Conservation (phyloP, 2,329 filamentous ascomycete species). For the Diplodia mutila region DNA sequence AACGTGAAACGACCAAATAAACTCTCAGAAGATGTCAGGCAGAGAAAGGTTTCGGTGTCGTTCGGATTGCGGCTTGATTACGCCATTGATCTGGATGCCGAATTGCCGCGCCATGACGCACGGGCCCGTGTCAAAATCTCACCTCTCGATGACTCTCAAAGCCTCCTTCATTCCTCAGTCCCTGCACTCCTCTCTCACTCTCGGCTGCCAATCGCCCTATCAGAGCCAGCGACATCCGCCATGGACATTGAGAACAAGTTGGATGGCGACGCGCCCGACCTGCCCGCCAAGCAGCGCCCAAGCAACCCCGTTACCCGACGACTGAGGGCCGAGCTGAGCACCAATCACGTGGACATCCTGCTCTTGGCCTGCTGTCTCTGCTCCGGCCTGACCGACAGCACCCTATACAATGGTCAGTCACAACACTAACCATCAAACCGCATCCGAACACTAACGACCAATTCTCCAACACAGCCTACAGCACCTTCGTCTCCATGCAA, state of each 20-base stretch:
- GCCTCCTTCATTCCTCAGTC: neutral
- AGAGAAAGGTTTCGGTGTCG: neutral
- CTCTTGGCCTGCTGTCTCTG: slow-evolving; percentile 75
- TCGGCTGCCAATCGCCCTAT: neutral
- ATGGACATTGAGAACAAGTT: slow-evolving; percentile 23
- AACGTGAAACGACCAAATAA: too few relatives aligned
- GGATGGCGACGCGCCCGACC: neutral
- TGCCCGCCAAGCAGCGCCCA: neutral
- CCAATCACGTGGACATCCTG: slow-evolving; percentile 68
- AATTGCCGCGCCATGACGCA: slow-evolving; percentile 5
- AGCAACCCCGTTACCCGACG: neutral
- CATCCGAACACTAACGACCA: neutral
- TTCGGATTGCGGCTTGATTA: neutral
- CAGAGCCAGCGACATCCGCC: too few relatives aligned
- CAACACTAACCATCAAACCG: too few relatives aligned
- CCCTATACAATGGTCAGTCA: slow-evolving; percentile 68
- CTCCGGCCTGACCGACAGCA: slow-evolving; percentile 77
- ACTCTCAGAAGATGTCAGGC: neutral
- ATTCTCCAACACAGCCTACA: slow-evolving; percentile 54
- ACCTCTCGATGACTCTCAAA: neutral
- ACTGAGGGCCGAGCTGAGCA: slow-evolving; percentile 55
- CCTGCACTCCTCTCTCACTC: neutral
- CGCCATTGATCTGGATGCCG: neutral
- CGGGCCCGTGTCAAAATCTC: slow-evolving; percentile 14
- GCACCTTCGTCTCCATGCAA: slow-evolving; percentile 82